Evolutionary conservation across 2,329 filamentous ascomycete genomes (phyloP).

Genomic region (Fusarium paranaense): DNA sequence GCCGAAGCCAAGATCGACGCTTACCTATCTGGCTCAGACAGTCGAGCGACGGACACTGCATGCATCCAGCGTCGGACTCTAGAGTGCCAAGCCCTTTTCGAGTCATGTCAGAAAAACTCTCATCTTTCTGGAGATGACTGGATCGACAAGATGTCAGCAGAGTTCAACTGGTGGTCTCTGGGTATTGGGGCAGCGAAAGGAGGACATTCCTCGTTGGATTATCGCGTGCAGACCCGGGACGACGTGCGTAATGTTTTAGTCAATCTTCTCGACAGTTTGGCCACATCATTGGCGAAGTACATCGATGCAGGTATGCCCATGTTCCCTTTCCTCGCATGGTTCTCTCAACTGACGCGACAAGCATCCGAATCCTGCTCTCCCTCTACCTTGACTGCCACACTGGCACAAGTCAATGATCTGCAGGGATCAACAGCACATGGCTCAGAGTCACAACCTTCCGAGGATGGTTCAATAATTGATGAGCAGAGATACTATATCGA

Average conservation of each 20-base stretch:
- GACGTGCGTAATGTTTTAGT: not conserved
- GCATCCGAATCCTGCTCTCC: not conserved
- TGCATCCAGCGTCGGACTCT: not conserved
- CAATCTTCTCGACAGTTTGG: not conserved
- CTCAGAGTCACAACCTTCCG: not conserved
- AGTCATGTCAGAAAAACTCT: not conserved
- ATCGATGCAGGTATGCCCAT: not conserved
- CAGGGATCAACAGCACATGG: not conserved
- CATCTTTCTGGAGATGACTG: not conserved
- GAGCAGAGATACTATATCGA: not conserved
- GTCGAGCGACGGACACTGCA: not conserved
- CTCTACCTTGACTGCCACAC: not conserved
- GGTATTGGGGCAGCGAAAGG: not conserved
- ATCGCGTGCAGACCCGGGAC: not conserved
- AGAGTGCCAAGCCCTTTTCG: not conserved
- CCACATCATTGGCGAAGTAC: not conserved
- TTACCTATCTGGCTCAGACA: not conserved
- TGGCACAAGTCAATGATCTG: not conserved
- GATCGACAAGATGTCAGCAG: not conserved
- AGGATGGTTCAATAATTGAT: not conserved
- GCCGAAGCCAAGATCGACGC: not conserved
- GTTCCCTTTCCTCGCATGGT: not conserved
- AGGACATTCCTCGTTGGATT: not conserved
- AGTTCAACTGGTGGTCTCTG: conserved; percentile 2
- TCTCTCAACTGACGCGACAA: not conserved